These are phyloP conservation scores for Massarina eburnea DNA, from an alignment of 2,329 filamentous ascomycete genomes.

Conservation along the genomic window DNA sequence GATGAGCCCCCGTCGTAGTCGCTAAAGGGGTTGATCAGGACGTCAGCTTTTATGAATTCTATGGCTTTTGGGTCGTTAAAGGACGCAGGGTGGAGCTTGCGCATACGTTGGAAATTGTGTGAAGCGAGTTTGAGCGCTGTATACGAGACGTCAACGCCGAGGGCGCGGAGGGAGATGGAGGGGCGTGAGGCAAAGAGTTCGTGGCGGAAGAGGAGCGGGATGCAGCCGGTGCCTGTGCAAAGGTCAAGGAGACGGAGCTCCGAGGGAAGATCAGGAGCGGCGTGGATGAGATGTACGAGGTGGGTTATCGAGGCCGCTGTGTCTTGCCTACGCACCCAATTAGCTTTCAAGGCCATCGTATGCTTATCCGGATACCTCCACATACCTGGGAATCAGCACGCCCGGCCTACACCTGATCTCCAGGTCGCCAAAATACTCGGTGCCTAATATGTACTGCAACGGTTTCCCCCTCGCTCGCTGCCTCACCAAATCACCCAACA, in stretches of 20 bases:
- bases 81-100: conserved; percentile 9
- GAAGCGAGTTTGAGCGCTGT: conserved; percentile 66
- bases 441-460: conserved; percentile 85
- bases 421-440: conserved; percentile 82
- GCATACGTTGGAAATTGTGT: conserved; percentile 59
- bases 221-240: conserved; percentile 90
- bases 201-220: conserved; percentile 73
- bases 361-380: conserved; percentile 18
- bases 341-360: conserved; percentile 7
- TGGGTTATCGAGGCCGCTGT: conserved; percentile 46
- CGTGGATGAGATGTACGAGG: conserved; percentile 31
- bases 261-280: conserved; percentile 16
- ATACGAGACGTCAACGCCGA: conserved; percentile 73
- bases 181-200: conserved; percentile 50
- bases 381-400: conserved; percentile 80
- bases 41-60: conserved; percentile 51
- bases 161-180: conserved; percentile 50
- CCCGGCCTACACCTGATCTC: conserved; percentile 75
- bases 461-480: conserved; percentile 66
- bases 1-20: conserved; percentile 24
- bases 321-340: conserved; percentile 43
- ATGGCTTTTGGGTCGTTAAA: conserved; percentile 28
- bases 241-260: conserved; percentile 73
- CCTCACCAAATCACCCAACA: conserved; percentile 28
- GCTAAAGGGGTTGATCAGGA: conserved; percentile 53